Percentiles rank a stretch among this genome's conserved stretches.
Conservation (phyloP, 257 asterid genomes). For the Ilex aquifolium region DNA sequence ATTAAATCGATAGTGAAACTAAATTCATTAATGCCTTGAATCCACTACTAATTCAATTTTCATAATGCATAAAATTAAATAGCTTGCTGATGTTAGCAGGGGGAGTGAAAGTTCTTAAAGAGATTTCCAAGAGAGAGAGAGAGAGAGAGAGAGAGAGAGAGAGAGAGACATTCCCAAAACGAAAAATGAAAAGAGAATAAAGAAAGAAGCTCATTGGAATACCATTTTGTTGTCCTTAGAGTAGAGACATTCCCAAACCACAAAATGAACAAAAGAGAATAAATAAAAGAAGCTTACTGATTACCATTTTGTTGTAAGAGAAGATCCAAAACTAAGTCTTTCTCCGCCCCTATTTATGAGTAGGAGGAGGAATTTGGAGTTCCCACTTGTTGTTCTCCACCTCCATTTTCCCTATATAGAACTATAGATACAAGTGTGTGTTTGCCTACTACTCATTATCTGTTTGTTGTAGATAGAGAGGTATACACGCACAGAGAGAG, state of each 20-base stretch:
- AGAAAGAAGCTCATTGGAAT: conserved; percentile 22
- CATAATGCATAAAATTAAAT: too few relatives aligned
- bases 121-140: too few relatives aligned
- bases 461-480: too few relatives aligned
- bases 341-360: conserved; percentile 15
- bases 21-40: too few relatives aligned
- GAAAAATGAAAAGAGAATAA: conserved; percentile 12
- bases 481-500: too few relatives aligned
- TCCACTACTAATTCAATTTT: too few relatives aligned
- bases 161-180: conserved; percentile 1
- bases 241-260: neutral
- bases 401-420: neutral
- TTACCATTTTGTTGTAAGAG: conserved; percentile 21
- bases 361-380: conserved; percentile 10
- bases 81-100: too few relatives aligned
- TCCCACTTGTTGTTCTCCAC: neutral
- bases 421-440: too few relatives aligned
- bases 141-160: too few relatives aligned
- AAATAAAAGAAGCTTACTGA: neutral
- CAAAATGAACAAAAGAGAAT: neutral
- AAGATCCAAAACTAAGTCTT: conserved; percentile 16
- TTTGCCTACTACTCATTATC: too few relatives aligned
- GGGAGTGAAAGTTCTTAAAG: too few relatives aligned
- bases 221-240: conserved; percentile 29
- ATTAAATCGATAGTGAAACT: too few relatives aligned